These are phyloP conservation scores for Aspergillus floridensis DNA, from an alignment of 2,329 filamentous ascomycete genomes.

Conservation along the genomic window DNA sequence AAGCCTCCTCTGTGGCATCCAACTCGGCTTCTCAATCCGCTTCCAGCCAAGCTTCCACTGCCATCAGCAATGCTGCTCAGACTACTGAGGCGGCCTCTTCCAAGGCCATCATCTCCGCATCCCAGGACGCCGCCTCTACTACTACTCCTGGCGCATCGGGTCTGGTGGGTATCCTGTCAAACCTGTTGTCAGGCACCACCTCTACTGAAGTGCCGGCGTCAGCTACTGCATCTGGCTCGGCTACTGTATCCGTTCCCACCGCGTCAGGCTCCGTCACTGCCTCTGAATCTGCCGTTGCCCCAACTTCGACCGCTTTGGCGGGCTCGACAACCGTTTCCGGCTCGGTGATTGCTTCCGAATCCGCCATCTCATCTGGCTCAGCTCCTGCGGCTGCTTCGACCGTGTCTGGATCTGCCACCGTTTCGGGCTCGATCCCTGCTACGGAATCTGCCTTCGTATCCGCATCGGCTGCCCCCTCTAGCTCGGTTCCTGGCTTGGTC, in stretches of 20 bases:
- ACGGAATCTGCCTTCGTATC: not conserved
- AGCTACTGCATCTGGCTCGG: not conserved
- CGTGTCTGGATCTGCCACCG: not conserved
- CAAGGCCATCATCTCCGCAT: not conserved
- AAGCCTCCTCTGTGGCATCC: not conserved
- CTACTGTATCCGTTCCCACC: not conserved
- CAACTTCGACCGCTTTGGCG: not conserved
- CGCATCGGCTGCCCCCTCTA: not conserved
- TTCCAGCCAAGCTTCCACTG: not conserved
- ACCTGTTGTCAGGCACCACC: not conserved
- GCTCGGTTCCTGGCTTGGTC: not conserved
- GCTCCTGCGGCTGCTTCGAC: not conserved
- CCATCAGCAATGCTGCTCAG: not conserved
- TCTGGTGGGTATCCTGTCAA: not conserved
- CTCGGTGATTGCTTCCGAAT: not conserved
- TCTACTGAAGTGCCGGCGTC: not conserved
- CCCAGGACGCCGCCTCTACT: not conserved
- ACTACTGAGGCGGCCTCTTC: slow-evolving; percentile 2
- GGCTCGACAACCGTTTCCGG: not conserved
- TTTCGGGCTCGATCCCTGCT: not conserved
- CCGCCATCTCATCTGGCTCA: not conserved
- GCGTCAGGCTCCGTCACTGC: not conserved
- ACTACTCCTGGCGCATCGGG: slow-evolving; percentile 4
- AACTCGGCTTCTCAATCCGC: not conserved
- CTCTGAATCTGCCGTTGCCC: not conserved